A percentile compares a stretch with the other conserved stretches of the same genome.
Conservation (phyloP, 371 early-diverging fungal genomes). For the Actinomortierella ambigua region DNA sequence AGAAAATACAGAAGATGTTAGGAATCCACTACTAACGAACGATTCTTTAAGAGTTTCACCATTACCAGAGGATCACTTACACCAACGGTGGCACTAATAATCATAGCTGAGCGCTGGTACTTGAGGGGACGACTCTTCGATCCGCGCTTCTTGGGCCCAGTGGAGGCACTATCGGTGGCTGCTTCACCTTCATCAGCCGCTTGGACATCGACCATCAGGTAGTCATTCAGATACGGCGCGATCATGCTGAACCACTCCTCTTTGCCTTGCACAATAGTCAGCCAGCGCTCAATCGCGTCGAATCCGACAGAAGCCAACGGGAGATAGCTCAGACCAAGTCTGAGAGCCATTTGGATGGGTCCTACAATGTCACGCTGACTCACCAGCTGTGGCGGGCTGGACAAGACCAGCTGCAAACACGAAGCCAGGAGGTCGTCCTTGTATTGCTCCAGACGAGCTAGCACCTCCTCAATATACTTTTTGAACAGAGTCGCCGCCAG, state of each 20-base stretch:
- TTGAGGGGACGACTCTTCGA: neutral
- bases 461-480: conserved; percentile 64
- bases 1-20: too few species aligned
- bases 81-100: conserved; percentile 8
- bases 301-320: conserved; percentile 69
- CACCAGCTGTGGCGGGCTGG: conserved; percentile 65
- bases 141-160: conserved; percentile 7
- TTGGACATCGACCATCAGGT: conserved; percentile 61
- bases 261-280: conserved; percentile 44
- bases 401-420: conserved; percentile 68
- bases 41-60: neutral
- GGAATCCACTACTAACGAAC: too few species aligned
- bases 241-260: conserved; percentile 45
- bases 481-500: conserved; percentile 50
- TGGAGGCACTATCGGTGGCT: neutral
- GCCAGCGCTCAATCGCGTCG: conserved; percentile 64
- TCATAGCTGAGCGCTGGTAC: conserved; percentile 11
- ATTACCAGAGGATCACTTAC: conserved; percentile 4
- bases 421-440: conserved; percentile 80
- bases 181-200: conserved; percentile 20
- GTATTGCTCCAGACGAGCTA: conserved; percentile 67
- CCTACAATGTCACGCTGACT: conserved; percentile 51
- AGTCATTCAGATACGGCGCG: conserved; percentile 71
- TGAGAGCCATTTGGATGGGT: conserved; percentile 67
- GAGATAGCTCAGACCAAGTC: conserved; percentile 70